Evolutionary conservation across 768 basidiomycete species (phyloP), one percentile per base, ranked within the genome.

Genomic region (Hypholoma fasciculare): DNA sequence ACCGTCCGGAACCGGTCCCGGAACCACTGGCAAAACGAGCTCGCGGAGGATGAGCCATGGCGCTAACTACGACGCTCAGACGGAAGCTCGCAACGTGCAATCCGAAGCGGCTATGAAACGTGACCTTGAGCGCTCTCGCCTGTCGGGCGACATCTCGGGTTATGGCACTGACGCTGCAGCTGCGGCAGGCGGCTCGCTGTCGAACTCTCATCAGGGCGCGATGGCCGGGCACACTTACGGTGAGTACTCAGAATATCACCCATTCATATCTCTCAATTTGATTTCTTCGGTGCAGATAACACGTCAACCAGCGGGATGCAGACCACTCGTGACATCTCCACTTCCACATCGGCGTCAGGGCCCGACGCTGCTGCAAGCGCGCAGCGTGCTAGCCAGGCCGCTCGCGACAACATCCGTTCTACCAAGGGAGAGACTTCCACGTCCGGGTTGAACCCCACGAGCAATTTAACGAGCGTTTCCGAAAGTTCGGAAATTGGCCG

Each of bases 161-260:
- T 62, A 56, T 27, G 61, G 61, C 5, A 59, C 57, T 4, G 61
- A 62, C 27, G 61, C 61, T 6, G 57, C 61, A n/a, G 61, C 61
- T 23, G 61, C 61, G 2, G 50, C 40, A 13, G 61, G 61, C 1
- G 54, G 61, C 19, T 51, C 54, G 19, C 20, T 62, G 38, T 42
- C 49, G 5, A 27, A 30, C 26, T 56, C 61, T 3, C 61, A 62
- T 39, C 54, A 56, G 36, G 23, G 47, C 0, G 47, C 0, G 23
- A 13, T 37, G 36, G 54, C 40, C 9, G 30, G 30, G 6, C 30
- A 9, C 30, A 34, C 30, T 34, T 60, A 44, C 12, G 53, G 17
- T 14, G 9, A 19, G 17, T n/a, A 3, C 20, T 46, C 23, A 23
- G 23, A 23, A 23, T 23, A 23, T 4, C 23, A 2, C 23, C 23